phyloP scores from a whole-genome alignment of 139 green algal genomes.

The Nannochloris sp. region DNA sequence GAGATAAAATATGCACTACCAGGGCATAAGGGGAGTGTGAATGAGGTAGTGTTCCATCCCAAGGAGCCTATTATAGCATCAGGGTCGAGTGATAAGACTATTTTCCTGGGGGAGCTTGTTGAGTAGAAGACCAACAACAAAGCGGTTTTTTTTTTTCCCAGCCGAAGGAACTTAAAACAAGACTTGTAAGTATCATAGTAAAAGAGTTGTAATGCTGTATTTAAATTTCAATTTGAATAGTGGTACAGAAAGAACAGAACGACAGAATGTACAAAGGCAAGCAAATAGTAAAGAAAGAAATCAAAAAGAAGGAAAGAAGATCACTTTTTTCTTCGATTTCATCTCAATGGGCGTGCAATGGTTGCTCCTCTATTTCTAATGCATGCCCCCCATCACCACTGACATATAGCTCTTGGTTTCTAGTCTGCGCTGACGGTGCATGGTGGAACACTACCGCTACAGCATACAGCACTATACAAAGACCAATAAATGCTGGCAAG shows the following conservation, averaged over 20 bases:
- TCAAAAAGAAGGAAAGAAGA: neutral
- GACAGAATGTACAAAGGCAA: neutral
- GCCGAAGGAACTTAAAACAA: neutral
- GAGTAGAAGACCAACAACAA: constrained; percentile 9
- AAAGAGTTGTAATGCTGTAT: neutral
- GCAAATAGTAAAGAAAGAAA: neutral
- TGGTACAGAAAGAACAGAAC: neutral
- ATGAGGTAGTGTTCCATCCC: constrained; percentile 94
- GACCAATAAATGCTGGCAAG: constrained; percentile 26
- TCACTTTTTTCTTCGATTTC: constrained; percentile 2
- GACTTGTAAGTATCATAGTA: neutral
- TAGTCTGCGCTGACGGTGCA: neutral
- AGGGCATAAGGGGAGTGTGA: constrained; percentile 85
- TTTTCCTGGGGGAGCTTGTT: constrained; percentile 81
- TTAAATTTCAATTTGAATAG: neutral
- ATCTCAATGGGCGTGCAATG: neutral
- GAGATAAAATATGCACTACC: constrained; percentile 82
- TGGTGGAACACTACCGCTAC: neutral
- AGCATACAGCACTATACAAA: neutral
- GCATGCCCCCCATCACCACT: neutral
- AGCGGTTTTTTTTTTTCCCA: neutral
- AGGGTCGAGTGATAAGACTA: constrained; percentile 61
- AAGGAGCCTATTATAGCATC: constrained; percentile 77
- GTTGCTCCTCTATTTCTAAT: neutral
- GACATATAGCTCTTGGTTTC: neutral